phyloP scores from a whole-genome alignment of 2,329 filamentous ascomycete genomes.

The Nothophaeocryptopus gaeumannii region DNA sequence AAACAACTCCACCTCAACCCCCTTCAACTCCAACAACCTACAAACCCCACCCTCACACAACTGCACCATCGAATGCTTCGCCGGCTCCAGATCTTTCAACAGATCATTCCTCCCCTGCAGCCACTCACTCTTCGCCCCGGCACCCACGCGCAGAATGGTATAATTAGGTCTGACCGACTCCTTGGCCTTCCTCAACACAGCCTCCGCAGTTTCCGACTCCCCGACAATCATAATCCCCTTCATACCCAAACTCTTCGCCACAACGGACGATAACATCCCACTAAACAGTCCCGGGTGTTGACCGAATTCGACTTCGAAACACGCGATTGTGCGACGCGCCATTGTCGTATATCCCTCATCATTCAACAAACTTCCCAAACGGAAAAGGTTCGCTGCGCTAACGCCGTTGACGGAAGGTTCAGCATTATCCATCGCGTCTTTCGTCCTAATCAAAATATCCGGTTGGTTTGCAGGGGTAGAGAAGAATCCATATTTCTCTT shows the following conservation, averaged over 20 bases:
- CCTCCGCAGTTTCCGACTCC: conserved; percentile 42
- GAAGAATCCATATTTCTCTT: conserved; percentile 63
- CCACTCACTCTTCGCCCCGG: conserved; percentile 44
- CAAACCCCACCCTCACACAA: conserved; percentile 46
- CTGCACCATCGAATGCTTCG: conserved; percentile 42
- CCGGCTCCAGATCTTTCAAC: conserved; percentile 43
- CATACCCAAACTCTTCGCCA: conserved; percentile 69
- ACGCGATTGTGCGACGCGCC: conserved; percentile 71
- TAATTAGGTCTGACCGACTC: conserved; percentile 37
- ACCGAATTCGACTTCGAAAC: conserved; percentile 86
- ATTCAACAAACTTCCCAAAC: conserved; percentile 67
- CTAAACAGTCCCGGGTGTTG: conserved; percentile 93
- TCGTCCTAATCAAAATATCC: conserved; percentile 78
- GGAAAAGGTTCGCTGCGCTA: conserved; percentile 82
- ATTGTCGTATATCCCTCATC: conserved; percentile 62
- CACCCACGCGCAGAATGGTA: conserved; percentile 40
- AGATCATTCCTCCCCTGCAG: conserved; percentile 50
- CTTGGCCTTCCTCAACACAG: conserved; percentile 42
- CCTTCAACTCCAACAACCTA: conserved; percentile 29
- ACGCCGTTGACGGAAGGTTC: conserved; percentile 88
- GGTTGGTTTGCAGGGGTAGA: conserved; percentile 62
- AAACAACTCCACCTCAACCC: conserved; percentile 29
- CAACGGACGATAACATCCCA: conserved; percentile 71
- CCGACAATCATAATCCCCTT: conserved; percentile 58
- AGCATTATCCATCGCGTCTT: conserved; percentile 91